Evolutionary conservation across 148 eudicot genomes (phyloP), one percentile per base, ranked within the genome.

Genomic region (Rhododendron griersonianum): DNA sequence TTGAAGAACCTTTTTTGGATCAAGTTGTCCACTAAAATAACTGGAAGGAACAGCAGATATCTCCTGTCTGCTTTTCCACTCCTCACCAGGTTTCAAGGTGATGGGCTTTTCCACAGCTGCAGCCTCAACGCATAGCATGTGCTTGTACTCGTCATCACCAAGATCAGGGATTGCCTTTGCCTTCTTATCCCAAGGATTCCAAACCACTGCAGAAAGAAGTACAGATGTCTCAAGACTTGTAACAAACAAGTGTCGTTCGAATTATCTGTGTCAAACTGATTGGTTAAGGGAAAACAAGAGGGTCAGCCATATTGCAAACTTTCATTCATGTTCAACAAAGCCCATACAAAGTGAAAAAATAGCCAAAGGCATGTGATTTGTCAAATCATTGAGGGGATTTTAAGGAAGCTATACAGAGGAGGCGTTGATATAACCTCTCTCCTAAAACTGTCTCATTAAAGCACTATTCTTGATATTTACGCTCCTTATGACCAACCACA

Each of bases 111-210:
- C 98, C 35, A 94, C 89, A 75, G 98, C 93, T 86, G 98, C 98
- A 86, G 98, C 91, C 88, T 94, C 98, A 81, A 96, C 96, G 75
- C 98, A 94, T 41, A 96, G 45, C 98, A 96, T 96, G 81, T 93
- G 90, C 87, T 93, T 94, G 91, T 91, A 96, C 67, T 96, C 98
- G 28, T 92, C 96, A 78, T 92, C 98, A 44, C 98, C 98, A 71
- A 96, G 90, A 90, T 96, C 98, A 81, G 91, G 88, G 87, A 96
- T 89, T 37, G 98, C 91, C 87, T 94, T 95, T 51, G 98, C 96
- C 90, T 91, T 94, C 91, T 92, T 93, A 85, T 94, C 98, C 98
- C 98, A 94, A n/a, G 98, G 98, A 91, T 96, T 96, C 98, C 98
- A 96, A 53, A 96, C 98, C 83, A 92, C 98, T 96, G 88, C 61